These are phyloP conservation scores for Pinus albicaulis DNA, from an alignment of 75 land plant species.

Conservation along the genomic window DNA sequence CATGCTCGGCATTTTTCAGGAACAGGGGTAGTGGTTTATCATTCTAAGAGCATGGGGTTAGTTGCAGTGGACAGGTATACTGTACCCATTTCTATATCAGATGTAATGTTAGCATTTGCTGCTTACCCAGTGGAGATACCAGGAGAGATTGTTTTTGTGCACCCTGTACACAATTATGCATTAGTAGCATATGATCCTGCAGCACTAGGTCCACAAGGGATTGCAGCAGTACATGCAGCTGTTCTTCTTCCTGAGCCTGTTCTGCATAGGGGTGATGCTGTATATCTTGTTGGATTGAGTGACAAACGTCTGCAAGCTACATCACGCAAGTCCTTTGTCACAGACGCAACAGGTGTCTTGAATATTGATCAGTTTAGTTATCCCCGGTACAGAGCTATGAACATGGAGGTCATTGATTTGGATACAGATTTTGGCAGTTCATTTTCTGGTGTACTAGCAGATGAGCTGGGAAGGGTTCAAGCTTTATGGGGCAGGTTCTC, in stretches of 20 bases:
- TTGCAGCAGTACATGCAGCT: slow-evolving; percentile 30
- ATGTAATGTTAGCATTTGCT: slow-evolving; percentile 44
- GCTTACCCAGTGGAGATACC: slow-evolving; percentile 47
- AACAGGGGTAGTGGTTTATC: slow-evolving; percentile 39
- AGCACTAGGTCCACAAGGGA: slow-evolving; percentile 25
- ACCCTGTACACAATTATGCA: slow-evolving; percentile 47
- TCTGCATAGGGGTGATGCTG: background rate
- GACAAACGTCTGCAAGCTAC: no score
- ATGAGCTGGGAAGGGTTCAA: slow-evolving; percentile 54
- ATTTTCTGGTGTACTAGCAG: slow-evolving; percentile 36
- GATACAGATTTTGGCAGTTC: slow-evolving; percentile 25
- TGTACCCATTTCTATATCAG: slow-evolving; percentile 42
- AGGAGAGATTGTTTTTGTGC: slow-evolving; percentile 34
- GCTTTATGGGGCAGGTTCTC: slow-evolving; percentile 99
- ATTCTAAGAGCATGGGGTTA: slow-evolving; percentile 31
- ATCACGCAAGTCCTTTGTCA: no score
- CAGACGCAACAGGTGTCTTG: no score
- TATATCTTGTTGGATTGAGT: no score
- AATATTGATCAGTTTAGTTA: no score
- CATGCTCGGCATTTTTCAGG: slow-evolving; percentile 42
- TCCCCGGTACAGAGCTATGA: no score
- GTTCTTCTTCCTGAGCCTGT: slow-evolving; percentile 15
- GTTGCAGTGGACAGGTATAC: slow-evolving; percentile 47
- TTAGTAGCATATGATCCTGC: slow-evolving; percentile 44
- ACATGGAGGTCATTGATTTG: no score